phyloP scores from a whole-genome alignment of 75 land plant genomes.

The Sequoiadendron giganteum region DNA sequence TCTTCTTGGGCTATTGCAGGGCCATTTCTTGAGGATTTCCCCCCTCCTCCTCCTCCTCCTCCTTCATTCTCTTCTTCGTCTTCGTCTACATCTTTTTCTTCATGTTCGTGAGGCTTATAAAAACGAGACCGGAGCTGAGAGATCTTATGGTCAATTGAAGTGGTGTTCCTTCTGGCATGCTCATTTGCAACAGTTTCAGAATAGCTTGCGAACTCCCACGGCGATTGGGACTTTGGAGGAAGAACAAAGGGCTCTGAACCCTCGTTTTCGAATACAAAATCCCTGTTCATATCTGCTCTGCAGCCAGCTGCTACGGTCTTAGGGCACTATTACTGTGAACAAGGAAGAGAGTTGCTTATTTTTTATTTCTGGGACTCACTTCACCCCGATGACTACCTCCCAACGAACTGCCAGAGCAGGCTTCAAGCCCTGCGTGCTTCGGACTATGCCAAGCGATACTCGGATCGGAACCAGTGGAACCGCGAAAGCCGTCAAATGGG shows the following conservation, averaged over 20 bases:
- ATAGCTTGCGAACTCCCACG: slow-evolving; percentile 91
- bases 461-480: too few species aligned
- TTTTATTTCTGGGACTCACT: too few species aligned
- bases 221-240: slow-evolving; percentile 50
- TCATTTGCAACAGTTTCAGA: slow-evolving; percentile 75
- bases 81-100: slow-evolving; percentile 28
- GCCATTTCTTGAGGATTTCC: neutral
- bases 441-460: too few species aligned
- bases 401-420: too few species aligned
- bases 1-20: slow-evolving; percentile 9
- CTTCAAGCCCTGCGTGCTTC: too few species aligned
- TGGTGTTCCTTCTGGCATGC: slow-evolving; percentile 68
- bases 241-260: slow-evolving; percentile 9
- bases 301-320: neutral
- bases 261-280: slow-evolving; percentile 34
- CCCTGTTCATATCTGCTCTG: slow-evolving; percentile 29
- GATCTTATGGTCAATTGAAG: slow-evolving; percentile 84
- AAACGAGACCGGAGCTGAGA: slow-evolving; percentile 29
- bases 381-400: too few species aligned
- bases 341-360: too few species aligned
- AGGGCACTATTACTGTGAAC: neutral
- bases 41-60: slow-evolving; percentile 17
- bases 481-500: too few species aligned
- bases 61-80: slow-evolving; percentile 31
- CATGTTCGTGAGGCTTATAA: slow-evolving; percentile 10